Evolutionary conservation across 225 moss, liverwort and hornwort genomes (phyloP), one percentile per base, ranked within the genome.

Genomic region (Antitrichia curtipendula): DNA sequence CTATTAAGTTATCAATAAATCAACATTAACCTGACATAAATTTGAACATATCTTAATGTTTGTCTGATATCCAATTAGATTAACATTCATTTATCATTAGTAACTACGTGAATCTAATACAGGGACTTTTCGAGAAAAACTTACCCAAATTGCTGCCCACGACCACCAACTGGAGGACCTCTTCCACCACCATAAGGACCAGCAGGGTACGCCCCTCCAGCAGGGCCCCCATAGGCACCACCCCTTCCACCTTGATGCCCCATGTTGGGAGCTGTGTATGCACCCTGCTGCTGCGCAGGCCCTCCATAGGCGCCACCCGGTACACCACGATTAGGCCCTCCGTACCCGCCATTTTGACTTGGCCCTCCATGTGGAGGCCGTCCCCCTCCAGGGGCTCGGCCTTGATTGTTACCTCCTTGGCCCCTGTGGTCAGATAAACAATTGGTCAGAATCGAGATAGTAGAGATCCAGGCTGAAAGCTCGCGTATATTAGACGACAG

Each of bases 81-180:
- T 32, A 56, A 32, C 83, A 43, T 56, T 70, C 24, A 45, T 23
- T 77, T 53, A 23, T 22, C 11, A 40, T 77, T 24, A 24, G 31
- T 16, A 32, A 85, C 61, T 20, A 40, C 12, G 77, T 64, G n/a
- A 63, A 61, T 62, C 28, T 49, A 38, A n/a, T 75, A 40, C 52
- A 75, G 52, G 14, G 38, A 75, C 28, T 27, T 62, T 62, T 85
- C 27, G 52, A 21, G 52, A 76, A 15, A 38, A 76, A 49, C 85
- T 76, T 90, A 96, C 96, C 95, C 95, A 75, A 93, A 96, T 83
- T 95, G 96, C 84, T 95, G 96, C 69, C 95, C 95, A 81, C 94
- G 95, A 50, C 95, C 95, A 83, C 94, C 95, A 89, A 95, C 93
- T 22, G 95, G 87, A 86, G 91, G 94, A 66, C 95, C 96, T 81